Evolutionary conservation across 2,329 filamentous ascomycete species (phyloP).

Genomic region (Venturia aucupariae): DNA sequence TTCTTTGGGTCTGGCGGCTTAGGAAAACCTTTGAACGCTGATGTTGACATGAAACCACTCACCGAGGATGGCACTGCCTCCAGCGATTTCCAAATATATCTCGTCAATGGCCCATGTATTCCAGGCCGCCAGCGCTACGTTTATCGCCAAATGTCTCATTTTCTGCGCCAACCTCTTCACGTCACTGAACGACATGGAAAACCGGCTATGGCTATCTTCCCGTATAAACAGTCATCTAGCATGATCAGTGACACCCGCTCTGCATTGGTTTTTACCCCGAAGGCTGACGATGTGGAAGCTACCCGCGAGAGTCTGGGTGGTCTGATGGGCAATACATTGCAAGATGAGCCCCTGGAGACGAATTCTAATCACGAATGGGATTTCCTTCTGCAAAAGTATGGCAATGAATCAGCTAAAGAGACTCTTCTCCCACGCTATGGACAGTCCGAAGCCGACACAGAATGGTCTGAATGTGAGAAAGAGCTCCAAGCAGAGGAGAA

Average conservation of each 20-base stretch:
- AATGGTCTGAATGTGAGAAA: slow-evolving; percentile 18
- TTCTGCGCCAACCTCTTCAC: slow-evolving; percentile 19
- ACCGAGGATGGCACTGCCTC: slow-evolving; percentile 15
- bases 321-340: slow-evolving; percentile 18
- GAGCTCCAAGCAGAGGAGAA: slow-evolving; percentile 36
- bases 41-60: slow-evolving; percentile 5
- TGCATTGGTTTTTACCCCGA: slow-evolving; percentile 23
- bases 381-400: slow-evolving; percentile 34
- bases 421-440: slow-evolving; percentile 40
- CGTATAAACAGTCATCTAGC: slow-evolving; percentile 21
- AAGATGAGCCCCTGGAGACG: slow-evolving; percentile 18
- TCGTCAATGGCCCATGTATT: neutral
- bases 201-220: slow-evolving; percentile 22
- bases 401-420: slow-evolving; percentile 34
- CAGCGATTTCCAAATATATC: slow-evolving; percentile 14
- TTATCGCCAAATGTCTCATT: slow-evolving; percentile 21
- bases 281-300: slow-evolving; percentile 18
- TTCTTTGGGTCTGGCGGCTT: slow-evolving; percentile 26
- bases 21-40: slow-evolving; percentile 17
- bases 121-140: slow-evolving; percentile 22
- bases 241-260: slow-evolving; percentile 20
- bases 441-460: slow-evolving; percentile 32
- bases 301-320: slow-evolving; percentile 22
- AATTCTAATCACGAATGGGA: slow-evolving; percentile 19
- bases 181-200: slow-evolving; percentile 19